Evolutionary conservation across 345 rosid species (phyloP), one percentile per base, ranked within the genome.

Genomic region (Cardiospermum halicacabum): DNA sequence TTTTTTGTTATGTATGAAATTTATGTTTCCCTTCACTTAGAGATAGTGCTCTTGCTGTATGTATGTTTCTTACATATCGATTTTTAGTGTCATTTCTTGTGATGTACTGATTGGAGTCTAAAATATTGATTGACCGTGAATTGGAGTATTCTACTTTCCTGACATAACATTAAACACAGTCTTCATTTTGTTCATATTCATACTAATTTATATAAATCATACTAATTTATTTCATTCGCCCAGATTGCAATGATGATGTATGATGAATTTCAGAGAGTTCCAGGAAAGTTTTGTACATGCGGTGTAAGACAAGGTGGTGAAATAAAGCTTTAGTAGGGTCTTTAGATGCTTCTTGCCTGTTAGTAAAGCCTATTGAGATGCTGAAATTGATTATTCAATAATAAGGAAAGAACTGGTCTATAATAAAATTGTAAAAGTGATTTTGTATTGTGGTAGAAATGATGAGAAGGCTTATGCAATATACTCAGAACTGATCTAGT

Each of bases 191-290:
- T 66, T 65, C 60, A 28, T 74, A 67, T 50, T 62, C 64, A 39
- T 80, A 51, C 49, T 58, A 56, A 25, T 61, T 48, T 59, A 53
- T 51, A 69, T 64, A 72, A 59, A 65, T 56, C 69, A 70, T 62
- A 77, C 87, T 83, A 76, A 84, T 81, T 67, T 65, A 72, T 74
- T 77, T 74, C 84, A 75, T 87, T 81, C 81, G 74, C 83, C 81
- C 98, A 87, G 96, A 85, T 89, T 89, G 94, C 96, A 88, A 81
- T 82, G 98, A 92, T 82, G 96, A 85, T 87, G 94, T 87, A 87
- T 92, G 91, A 89, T 92, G 92, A 80, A 77, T 81, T 62, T 84
- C 75, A 43, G 76, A 76, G 76, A 77, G 75, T 75, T 81, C 77
- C 30, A 64, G 84, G 77, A 57, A 75, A 66, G 72, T 67, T 85